Conservation (phyloP, 208 protist species). For the Leishmania aethiopica region DNA sequence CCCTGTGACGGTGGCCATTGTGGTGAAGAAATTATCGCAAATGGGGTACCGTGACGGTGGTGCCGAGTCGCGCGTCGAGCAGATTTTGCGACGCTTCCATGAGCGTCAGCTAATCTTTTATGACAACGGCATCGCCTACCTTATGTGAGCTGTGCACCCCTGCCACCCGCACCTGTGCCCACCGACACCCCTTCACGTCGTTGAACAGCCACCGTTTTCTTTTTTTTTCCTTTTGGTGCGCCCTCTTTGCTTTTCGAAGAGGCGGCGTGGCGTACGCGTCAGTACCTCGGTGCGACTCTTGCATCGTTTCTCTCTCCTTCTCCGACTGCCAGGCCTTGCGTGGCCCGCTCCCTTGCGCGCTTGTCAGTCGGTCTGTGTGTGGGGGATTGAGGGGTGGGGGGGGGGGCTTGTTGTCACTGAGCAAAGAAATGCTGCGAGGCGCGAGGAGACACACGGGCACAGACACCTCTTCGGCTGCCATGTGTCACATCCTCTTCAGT, state of each 20-base stretch:
- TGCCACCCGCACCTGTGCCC: not conserved
- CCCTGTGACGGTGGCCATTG: slow-evolving; percentile 72
- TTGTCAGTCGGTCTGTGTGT: not conserved
- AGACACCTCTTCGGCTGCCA: not conserved
- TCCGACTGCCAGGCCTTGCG: not conserved
- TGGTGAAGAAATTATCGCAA: slow-evolving; percentile 79
- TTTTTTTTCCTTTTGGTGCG: not conserved
- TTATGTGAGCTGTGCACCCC: slow-evolving; percentile 46
- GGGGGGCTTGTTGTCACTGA: not conserved
- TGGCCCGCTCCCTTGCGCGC: not conserved
- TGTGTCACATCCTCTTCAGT: not conserved
- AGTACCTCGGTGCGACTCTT: not conserved
- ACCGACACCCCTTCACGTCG: not conserved
- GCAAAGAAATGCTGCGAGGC: not conserved
- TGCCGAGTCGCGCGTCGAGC: slow-evolving; percentile 49
- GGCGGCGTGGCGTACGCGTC: not conserved
- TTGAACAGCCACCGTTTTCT: not conserved
- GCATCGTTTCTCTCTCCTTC: not conserved
- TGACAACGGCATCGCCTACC: slow-evolving; percentile 82
- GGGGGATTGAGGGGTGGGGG: not conserved
- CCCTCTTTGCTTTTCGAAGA: not conserved
- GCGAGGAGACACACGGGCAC: not conserved
- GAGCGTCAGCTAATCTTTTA: slow-evolving; percentile 82
- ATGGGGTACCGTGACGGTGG: slow-evolving; percentile 58
- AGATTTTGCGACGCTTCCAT: slow-evolving; percentile 69